These are phyloP conservation scores for Metroxylon sagu DNA, from an alignment of 176 grass and related monocot genomes.

Conservation along the genomic window DNA sequence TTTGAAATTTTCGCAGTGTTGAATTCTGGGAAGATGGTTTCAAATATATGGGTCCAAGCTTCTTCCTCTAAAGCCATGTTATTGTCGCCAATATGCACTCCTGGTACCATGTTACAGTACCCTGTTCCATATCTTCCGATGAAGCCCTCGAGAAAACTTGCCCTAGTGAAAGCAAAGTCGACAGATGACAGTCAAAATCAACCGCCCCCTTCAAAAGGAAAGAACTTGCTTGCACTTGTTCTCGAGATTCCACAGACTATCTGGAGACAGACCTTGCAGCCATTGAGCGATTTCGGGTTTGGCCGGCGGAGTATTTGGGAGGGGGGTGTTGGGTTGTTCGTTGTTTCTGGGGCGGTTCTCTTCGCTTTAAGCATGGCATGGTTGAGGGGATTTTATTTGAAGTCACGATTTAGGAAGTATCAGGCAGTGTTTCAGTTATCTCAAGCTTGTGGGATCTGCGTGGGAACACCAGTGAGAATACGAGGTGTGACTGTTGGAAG, in stretches of 20 bases:
- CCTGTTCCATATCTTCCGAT: slow-evolving; percentile 7
- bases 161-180: slow-evolving; percentile 4
- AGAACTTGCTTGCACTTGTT: slow-evolving; percentile 25
- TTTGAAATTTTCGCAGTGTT: no score
- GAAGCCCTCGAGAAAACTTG: slow-evolving; percentile 11
- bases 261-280: slow-evolving; percentile 69
- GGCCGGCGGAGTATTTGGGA: slow-evolving; percentile 85
- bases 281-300: slow-evolving; percentile 79
- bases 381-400: slow-evolving; percentile 77
- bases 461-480: slow-evolving; percentile 83
- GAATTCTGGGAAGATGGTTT: no score
- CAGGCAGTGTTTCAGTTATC: slow-evolving; percentile 74
- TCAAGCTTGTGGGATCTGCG: slow-evolving; percentile 89
- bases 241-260: slow-evolving; percentile 35
- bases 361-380: slow-evolving; percentile 69
- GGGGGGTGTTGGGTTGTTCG: slow-evolving; percentile 93
- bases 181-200: slow-evolving; percentile 8
- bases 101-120: no score
- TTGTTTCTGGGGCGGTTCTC: slow-evolving; percentile 69
- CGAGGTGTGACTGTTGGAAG: slow-evolving; percentile 81
- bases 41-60: no score
- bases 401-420: slow-evolving; percentile 73
- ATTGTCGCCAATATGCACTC: no score
- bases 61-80: no score
- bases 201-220: not conserved